Evolutionary conservation across 768 basidiomycete species (phyloP).

Genomic region (Hygrocybe coccinea): DNA sequence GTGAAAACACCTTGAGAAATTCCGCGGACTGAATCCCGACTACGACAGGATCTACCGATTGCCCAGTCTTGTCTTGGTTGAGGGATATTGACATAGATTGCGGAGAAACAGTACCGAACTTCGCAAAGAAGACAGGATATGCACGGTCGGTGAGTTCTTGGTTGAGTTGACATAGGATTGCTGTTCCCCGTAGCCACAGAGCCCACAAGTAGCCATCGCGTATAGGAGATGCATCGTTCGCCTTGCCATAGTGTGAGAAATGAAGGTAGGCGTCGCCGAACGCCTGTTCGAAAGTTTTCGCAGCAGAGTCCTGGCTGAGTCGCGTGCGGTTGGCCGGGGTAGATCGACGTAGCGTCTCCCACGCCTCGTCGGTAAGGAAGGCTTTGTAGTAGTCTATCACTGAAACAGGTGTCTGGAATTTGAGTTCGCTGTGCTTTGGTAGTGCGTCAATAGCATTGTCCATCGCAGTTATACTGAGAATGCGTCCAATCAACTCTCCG

Average conservation of each 20-base stretch:
- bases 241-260: conserved; percentile 7
- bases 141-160: conserved; percentile 14
- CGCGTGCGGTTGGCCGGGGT: conserved; percentile 1
- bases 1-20: conserved; percentile 1
- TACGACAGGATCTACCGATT: background rate
- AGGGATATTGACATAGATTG: conserved; percentile 2
- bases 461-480: conserved; percentile 17
- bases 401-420: conserved; percentile 4
- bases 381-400: conserved; percentile 3
- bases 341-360: conserved; percentile 1
- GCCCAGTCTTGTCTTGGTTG: conserved; percentile 4
- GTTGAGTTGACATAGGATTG: conserved; percentile 11
- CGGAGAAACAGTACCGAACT: conserved; percentile 1
- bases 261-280: conserved; percentile 2
- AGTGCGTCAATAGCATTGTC: conserved; percentile 14
- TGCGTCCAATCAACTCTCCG: conserved; percentile 19
- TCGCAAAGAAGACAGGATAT: conserved; percentile 1
- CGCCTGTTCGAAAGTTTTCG: conserved; percentile 3
- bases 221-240: conserved; percentile 2
- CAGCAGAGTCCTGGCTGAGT: background rate
- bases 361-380: conserved; percentile 5
- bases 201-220: conserved; percentile 6
- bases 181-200: conserved; percentile 12
- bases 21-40: conserved; percentile 3
- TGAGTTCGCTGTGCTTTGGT: background rate